phyloP scores from a whole-genome alignment of 805 yeast species.

The Ogataea pini region DNA sequence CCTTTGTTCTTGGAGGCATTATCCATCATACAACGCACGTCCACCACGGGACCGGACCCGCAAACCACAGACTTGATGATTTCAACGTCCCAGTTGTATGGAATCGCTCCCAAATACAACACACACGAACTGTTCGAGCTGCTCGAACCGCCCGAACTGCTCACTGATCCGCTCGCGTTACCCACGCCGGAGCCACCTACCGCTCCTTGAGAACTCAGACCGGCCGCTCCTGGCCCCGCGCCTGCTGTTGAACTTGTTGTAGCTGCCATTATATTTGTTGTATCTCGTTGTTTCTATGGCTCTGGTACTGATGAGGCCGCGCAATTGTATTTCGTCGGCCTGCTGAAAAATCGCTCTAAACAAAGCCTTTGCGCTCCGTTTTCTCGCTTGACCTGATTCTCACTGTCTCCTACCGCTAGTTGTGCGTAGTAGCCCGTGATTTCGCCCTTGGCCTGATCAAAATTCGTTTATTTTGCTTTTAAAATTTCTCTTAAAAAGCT shows the following conservation, averaged over 20 bases:
- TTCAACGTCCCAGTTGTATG: conserved; percentile 70
- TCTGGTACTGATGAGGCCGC: conserved; percentile 1
- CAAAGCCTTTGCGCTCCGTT: not conserved
- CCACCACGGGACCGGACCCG: conserved; percentile 71
- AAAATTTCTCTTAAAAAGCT: too few relatives aligned
- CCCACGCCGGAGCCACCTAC: not conserved
- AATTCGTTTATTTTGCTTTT: conserved; percentile 3
- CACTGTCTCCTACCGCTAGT: conserved; percentile 6
- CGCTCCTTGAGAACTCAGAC: too few relatives aligned
- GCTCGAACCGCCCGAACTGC: conserved; percentile 8
- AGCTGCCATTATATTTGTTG: conserved; percentile 1
- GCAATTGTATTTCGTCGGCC: not conserved
- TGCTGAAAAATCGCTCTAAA: conserved; percentile 3
- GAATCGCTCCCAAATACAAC: conserved; percentile 62
- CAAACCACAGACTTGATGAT: conserved; percentile 64
- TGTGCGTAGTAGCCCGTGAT: conserved; percentile 1
- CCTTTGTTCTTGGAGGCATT: conserved; percentile 62
- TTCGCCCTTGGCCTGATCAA: conserved; percentile 1
- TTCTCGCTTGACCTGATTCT: not conserved
- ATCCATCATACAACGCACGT: conserved; percentile 63
- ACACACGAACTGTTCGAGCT: conserved; percentile 42
- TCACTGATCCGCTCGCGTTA: not conserved
- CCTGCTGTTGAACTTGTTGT: conserved; percentile 1
- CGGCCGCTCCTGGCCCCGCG: not conserved
- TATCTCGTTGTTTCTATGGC: not conserved